A percentile compares a stretch with the other conserved stretches of the same genome.
Conservation (phyloP, 176 grass and related monocot genomes). For the Tuctoria greenei region DNA sequence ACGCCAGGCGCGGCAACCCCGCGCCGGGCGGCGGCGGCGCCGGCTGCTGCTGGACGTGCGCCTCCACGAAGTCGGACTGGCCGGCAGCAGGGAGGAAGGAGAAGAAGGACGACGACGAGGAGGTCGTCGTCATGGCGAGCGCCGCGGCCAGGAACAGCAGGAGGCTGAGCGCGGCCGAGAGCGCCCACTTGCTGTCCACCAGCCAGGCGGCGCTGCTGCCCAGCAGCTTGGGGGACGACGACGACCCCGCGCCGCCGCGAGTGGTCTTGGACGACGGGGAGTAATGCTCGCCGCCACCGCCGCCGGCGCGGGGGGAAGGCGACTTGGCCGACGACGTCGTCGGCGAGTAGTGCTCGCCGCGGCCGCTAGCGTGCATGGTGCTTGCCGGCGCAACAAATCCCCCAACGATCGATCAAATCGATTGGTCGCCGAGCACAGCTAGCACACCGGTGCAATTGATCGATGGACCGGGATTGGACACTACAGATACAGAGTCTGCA, state of each 20-base stretch:
- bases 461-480: background rate
- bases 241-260: background rate
- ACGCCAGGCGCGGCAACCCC: constrained; percentile 62
- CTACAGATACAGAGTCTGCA: background rate
- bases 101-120: constrained; percentile 33
- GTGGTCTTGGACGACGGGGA: constrained; percentile 32
- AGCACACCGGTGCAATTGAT: too few relatives aligned
- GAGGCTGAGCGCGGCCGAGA: constrained; percentile 26
- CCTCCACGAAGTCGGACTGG: background rate
- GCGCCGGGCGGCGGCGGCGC: constrained; percentile 6
- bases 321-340: constrained; percentile 15
- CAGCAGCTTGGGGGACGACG: constrained; percentile 11
- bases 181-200: constrained; percentile 43
- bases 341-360: background rate
- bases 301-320: background rate
- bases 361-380: constrained; percentile 30
- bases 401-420: background rate
- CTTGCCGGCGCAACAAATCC: background rate
- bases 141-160: constrained; percentile 48
- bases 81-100: constrained; percentile 32
- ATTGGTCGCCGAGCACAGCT: too few relatives aligned
- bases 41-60: background rate
- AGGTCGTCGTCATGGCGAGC: constrained; percentile 35
- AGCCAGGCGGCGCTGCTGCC: constrained; percentile 14
- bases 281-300: background rate